Base-by-base conservation (phyloP, 75 land plant species). In the Picea sitchensis region DNA sequence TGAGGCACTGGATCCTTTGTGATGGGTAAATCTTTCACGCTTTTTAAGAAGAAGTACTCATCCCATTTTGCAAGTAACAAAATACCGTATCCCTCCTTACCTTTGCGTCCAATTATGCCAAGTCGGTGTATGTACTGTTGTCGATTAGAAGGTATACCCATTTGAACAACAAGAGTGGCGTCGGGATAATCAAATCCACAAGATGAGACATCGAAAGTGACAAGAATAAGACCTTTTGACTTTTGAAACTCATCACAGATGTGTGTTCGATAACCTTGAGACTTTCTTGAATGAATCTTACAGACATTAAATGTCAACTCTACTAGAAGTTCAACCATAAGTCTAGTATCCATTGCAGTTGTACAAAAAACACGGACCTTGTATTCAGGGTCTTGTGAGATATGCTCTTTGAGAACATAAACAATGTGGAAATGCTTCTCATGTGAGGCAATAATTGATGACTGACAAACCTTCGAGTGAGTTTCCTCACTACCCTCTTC, bases 101-200 rank as follows among this genome's bases (percentile, higher is more conserved):
- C 99, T 80, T 96, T 96, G 64, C 99, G 89, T 36, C 99, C 99
- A 65, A 98, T 98, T 89, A 98, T 90, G n/a, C 99, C 99, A 61
- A 98, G 89, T 57, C 99, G 80, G 76, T 98, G 99, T 15, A 98
- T 93, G 74, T 98, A 98, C 77, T 98, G 98, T 83, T 98, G 86
- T 80, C 88, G 88, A 75, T 91, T 94, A 65, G 94, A 72, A 12
- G 98, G 99, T 77, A 89, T 76, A 20, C 99, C 99, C 80, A 96
- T 98, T 98, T 97, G 99, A 67, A 97, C 73, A 81, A 97, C 99
- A 76, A 97, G 91, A n/a, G 99, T 93, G 14, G 95, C 99, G 85
- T 97, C 94, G 41, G 99, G 99, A 80, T 97, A 97, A 81, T 97
- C 99, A 81, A 97, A 93, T 64, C 99, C 99, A 75, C 99, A 92